Base-by-base conservation (phyloP, 345 rosid genomes). In the Excoecaria agallocha region DNA sequence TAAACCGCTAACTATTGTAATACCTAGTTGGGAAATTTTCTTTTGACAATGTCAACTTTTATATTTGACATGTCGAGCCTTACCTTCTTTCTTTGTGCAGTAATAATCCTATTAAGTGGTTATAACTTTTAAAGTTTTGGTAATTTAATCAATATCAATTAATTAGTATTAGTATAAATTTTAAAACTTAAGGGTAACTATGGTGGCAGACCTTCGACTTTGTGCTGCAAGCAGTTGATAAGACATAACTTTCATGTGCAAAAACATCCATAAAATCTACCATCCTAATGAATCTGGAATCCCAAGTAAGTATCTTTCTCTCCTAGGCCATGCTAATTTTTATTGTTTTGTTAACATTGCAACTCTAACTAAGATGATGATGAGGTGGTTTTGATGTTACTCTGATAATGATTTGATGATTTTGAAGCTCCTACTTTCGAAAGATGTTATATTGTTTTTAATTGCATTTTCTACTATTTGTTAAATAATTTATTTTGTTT, bases 231-330 rank as follows among this genome's bases (percentile, higher is more conserved):
- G 71, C 86, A 94, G 98, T 94, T 84, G 76, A 87, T 69, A 79
- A 78, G 79, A 80, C 77, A 77, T 87, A 94, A 85, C 84, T 94
- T 76, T 84, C 82, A 75, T 97, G 93, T 17, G 96, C 97, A 12
- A 92, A 92, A 76, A 79, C 81, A 65, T 80, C 97, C 45, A 92
- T 97, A 22, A 94, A 87, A 76, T 84, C 97, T 77, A 92, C 92
- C 39, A 84, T 92, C 81, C 76, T 94, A 78, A 89, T 94, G 94
- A 94, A 89, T 80, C 79, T 94, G 78, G 98, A 94, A 81, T 94
- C 97, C 66, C 84, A 89, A 69, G 97, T 94, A 89, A 38, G 66
- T 51, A 10, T 49, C 58, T 63, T 69, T 68, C 72, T 63, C 83
- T 68, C 72, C 35, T 65, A 38, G 19, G 22, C 16, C 10, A 35